A percentile compares a stretch with the other conserved stretches of the same genome.
Evolutionary conservation across 208 protist species (phyloP).

Genomic region (Entamoeba histolytica): DNA sequence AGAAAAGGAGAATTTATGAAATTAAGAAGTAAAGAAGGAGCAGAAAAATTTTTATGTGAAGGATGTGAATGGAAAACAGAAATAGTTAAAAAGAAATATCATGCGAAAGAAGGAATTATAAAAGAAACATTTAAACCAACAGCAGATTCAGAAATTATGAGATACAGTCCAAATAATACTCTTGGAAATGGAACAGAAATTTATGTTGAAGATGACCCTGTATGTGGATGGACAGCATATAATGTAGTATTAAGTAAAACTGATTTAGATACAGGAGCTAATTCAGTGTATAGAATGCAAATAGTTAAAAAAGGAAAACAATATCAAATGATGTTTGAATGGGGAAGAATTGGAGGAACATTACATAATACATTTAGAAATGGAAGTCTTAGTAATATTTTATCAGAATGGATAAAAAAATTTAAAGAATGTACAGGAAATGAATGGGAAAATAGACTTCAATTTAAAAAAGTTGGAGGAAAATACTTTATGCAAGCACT

Average conservation of each 20-base stretch:
- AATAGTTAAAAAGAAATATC: not conserved
- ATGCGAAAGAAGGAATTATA: not conserved
- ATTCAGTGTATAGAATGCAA: not conserved
- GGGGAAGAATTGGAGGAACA: not conserved
- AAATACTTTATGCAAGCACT: not conserved
- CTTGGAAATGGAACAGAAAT: not conserved
- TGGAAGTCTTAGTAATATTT: not conserved
- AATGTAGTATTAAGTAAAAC: slow-evolving; percentile 2
- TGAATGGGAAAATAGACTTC: not conserved
- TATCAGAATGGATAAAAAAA: not conserved
- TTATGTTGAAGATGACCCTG: not conserved
- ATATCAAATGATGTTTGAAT: not conserved
- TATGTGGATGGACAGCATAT: not conserved
- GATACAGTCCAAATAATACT: not conserved
- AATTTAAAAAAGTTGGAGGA: not conserved
- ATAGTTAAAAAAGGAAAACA: not conserved
- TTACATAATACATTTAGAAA: not conserved
- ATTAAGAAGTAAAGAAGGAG: not conserved
- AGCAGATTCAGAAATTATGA: not conserved
- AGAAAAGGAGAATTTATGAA: not conserved
- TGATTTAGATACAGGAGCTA: not conserved
- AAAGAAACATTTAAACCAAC: not conserved
- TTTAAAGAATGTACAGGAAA: not conserved
- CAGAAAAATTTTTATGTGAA: not conserved
- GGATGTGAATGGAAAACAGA: not conserved